Conservation (phyloP, 169 alveolate species). For the Perkinsus olseni region DNA sequence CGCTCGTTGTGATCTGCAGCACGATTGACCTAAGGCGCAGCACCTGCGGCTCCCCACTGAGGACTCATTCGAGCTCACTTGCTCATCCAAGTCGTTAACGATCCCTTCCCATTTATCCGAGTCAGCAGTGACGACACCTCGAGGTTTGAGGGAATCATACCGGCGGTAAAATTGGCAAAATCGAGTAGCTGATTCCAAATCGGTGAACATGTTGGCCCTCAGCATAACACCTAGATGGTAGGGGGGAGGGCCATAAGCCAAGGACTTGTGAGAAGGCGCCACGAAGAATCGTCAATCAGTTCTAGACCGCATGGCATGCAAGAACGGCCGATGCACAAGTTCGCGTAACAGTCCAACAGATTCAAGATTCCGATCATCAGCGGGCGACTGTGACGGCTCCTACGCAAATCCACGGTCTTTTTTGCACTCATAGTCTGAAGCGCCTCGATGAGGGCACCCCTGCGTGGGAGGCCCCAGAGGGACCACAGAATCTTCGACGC, state of each 20-base stretch:
- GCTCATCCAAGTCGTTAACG: neutral
- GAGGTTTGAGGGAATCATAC: neutral
- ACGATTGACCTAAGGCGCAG: neutral
- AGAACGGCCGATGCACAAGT: too few relatives aligned
- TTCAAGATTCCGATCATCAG: too few relatives aligned
- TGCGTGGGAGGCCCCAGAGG: neutral
- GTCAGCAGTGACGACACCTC: neutral
- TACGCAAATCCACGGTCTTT: neutral
- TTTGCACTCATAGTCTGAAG: neutral
- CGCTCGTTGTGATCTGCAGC: neutral
- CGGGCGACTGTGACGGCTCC: neutral
- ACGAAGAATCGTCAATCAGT: too few relatives aligned
- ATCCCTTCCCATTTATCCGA: neutral
- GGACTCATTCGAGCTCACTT: neutral
- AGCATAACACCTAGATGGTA: neutral
- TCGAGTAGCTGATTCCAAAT: neutral
- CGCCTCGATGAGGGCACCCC: neutral
- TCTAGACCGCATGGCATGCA: too few relatives aligned
- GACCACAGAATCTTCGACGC: neutral
- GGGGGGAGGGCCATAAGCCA: too few relatives aligned
- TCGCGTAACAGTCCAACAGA: too few relatives aligned
- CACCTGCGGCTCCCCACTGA: neutral
- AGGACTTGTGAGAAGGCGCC: too few relatives aligned
- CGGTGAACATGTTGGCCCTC: neutral
- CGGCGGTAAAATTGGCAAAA: neutral